Percentiles rank a stretch among this genome's conserved stretches.
Evolutionary conservation across 106 monocot species (phyloP).

Genomic region (Apostasia ramifera): DNA sequence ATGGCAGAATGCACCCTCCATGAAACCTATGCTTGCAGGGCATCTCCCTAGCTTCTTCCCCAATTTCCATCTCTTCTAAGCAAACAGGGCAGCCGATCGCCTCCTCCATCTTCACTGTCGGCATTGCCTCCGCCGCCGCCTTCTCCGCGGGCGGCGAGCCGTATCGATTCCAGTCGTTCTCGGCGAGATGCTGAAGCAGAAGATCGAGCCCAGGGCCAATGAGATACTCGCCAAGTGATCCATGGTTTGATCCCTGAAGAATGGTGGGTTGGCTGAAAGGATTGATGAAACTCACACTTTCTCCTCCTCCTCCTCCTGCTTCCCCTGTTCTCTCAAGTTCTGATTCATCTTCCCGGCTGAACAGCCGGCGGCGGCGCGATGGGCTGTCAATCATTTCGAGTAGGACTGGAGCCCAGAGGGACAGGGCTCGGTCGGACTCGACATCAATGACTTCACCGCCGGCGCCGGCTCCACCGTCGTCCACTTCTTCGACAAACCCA

Average conservation of each 20-base stretch:
- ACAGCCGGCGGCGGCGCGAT: constrained; percentile 21
- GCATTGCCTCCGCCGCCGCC: constrained; percentile 59
- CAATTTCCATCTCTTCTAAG: constrained; percentile 62
- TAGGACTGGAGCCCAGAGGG: constrained; percentile 55
- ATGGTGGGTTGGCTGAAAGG: constrained; percentile 39
- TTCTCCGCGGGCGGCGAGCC: constrained; percentile 74
- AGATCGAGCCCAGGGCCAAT: constrained; percentile 48
- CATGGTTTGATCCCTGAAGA: constrained; percentile 24
- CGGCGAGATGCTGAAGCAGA: constrained; percentile 66
- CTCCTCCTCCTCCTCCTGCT: constrained; percentile 32
- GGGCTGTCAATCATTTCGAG: constrained; percentile 50
- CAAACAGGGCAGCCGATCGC: constrained; percentile 53
- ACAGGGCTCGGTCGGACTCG: constrained; percentile 28
- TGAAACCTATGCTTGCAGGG: constrained; percentile 82
- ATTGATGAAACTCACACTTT: constrained; percentile 37
- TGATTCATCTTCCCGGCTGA: not conserved
- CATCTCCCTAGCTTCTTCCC: constrained; percentile 55
- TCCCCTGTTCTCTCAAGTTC: not conserved
- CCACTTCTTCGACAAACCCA: constrained; percentile 70
- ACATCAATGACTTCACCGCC: constrained; percentile 3
- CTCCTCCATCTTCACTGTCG: constrained; percentile 52
- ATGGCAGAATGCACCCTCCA: constrained; percentile 58
- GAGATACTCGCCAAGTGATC: constrained; percentile 52
- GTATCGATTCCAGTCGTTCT: constrained; percentile 57
- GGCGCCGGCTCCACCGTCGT: constrained; percentile 10